Evolutionary conservation across 1,284 basidiomycete genomes (phyloP), one percentile per base, ranked within the genome.

Genomic region (Hortiboletus rubellus): DNA sequence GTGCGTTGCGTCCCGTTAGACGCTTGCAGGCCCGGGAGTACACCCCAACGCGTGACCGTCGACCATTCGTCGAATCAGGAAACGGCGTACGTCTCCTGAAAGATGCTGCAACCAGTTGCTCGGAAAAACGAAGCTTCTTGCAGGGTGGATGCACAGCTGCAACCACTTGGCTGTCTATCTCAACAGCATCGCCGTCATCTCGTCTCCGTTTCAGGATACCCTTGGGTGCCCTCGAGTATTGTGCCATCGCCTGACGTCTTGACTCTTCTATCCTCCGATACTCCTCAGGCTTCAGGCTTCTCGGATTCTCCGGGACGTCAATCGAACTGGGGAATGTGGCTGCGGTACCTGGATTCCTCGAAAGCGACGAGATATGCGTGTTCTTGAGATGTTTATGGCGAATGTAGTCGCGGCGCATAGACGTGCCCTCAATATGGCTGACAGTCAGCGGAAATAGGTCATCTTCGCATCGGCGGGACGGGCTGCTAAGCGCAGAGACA

Each of bases 321-420:
- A 72, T 55, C 43, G 54, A 64, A 22, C 50, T 58, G 11, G 68
- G 66, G 31, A 66, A 69, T 4, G 50, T 43, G 46, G 42, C 42
- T 22, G 44, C 43, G 0, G 50, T n/a, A 14, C 34, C 55, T n/a
- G 70, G 64, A 50, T 57, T 41, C 17, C 45, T 52, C 7, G 62
- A 66, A 45, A 64, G 60, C n/a, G 60, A 60, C 36, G 70, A 71
- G 15, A 72, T 72, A 34, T 60, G 59, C 15, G 60, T 55, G 46
- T 74, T 70, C 53, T 72, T 72, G 54, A 68, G 24, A 18, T 72
- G 62, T 38, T 50, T 74, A 7, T 71, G 57, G 7, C 55, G 70
- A 45, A 72, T 59, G 46, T 70, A 68, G 37, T 62, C 63, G 8
- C 69, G 70, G 5, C 71, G 69, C 45, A 64, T 57, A 15, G 55